These are phyloP conservation scores for grape (Vitis vinifera) DNA, from an alignment of 164 flowering plant genomes.

Conservation along the genomic window DNA sequence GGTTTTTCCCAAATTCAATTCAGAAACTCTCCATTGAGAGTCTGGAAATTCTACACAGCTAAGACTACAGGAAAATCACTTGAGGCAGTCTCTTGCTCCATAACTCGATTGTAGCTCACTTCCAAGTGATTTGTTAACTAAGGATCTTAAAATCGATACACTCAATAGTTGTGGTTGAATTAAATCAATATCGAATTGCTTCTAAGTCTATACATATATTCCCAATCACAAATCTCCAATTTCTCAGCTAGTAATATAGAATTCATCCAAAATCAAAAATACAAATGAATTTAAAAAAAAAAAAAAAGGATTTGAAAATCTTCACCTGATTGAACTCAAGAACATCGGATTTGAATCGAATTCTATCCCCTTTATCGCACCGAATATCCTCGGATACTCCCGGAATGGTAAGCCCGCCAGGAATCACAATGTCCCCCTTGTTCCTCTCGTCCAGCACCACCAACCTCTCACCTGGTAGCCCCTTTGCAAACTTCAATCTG, in stretches of 20 bases:
- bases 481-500: slow-evolving; percentile 71
- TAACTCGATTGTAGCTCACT: too few species aligned
- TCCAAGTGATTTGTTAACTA: too few species aligned
- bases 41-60: too few species aligned
- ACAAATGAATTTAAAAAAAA: neutral
- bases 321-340: slow-evolving; percentile 80
- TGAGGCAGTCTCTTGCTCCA: too few species aligned
- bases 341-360: slow-evolving; percentile 78
- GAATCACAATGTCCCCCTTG: slow-evolving; percentile 56
- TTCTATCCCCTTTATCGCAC: slow-evolving; percentile 79
- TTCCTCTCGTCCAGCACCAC: slow-evolving; percentile 57
- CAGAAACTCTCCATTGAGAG: too few species aligned
- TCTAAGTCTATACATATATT: too few species aligned
- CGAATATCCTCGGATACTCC: slow-evolving; percentile 61
- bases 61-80: too few species aligned
- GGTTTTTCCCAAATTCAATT: too few species aligned
- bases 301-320: neutral
- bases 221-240: too few species aligned
- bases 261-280: slow-evolving; percentile 1
- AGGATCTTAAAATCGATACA: too few species aligned
- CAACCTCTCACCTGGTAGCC: slow-evolving; percentile 40
- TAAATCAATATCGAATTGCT: too few species aligned
- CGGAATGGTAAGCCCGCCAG: slow-evolving; percentile 39
- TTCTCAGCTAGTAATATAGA: neutral
- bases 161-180: too few species aligned